Conservation (phyloP, 2,329 filamentous ascomycete genomes). For the Dactylellina drechsleri region DNA sequence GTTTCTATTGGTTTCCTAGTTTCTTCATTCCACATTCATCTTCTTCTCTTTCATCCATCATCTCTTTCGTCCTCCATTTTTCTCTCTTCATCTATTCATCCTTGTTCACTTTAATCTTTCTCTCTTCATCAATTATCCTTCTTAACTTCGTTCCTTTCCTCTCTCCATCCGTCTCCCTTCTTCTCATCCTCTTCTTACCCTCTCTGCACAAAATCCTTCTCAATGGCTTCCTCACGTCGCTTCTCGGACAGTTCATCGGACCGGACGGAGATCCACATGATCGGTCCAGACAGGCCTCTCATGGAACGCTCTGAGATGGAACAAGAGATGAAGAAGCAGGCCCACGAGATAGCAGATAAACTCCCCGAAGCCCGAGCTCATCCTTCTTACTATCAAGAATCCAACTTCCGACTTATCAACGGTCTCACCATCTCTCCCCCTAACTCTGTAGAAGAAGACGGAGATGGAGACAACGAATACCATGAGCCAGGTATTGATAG, state of each 20-base stretch:
- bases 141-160: background rate
- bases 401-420: background rate
- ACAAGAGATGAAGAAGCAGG: conserved; percentile 11
- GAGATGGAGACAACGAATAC: conserved; percentile 16
- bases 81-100: background rate
- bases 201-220: conserved; percentile 1
- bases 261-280: conserved; percentile 20
- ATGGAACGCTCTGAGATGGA: conserved; percentile 13
- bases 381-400: background rate
- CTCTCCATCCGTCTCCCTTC: background rate
- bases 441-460: background rate
- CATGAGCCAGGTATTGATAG: conserved; percentile 36
- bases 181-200: background rate
- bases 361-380: conserved; percentile 3
- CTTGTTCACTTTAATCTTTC: background rate
- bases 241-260: background rate
- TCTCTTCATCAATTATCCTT: background rate
- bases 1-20: too few relatives aligned
- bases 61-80: too few relatives aligned
- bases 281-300: conserved; percentile 9
- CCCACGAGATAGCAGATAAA: conserved; percentile 20
- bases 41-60: too few relatives aligned
- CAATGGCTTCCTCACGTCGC: conserved; percentile 11
- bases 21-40: too few relatives aligned
- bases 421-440: background rate